A percentile compares a stretch with the other conserved stretches of the same genome.
Conservation (phyloP, 345 rosid genomes). For the Euphorbia peplus region DNA sequence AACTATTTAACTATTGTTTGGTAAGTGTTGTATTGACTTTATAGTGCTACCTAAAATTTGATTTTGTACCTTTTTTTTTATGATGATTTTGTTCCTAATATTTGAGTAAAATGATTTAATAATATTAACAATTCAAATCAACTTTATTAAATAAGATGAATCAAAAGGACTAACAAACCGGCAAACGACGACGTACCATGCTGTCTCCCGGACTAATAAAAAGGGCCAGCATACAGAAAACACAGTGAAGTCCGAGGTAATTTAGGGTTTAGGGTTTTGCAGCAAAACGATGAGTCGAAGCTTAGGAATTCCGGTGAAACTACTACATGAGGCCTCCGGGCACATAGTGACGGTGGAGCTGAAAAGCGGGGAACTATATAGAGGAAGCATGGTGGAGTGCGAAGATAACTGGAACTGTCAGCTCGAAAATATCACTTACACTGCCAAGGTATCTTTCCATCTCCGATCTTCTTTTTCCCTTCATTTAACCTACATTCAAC, state of each 20-base stretch:
- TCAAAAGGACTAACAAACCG: too few species aligned
- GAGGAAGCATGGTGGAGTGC: slow-evolving; percentile 90
- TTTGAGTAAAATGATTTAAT: too few species aligned
- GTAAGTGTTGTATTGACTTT: too few species aligned
- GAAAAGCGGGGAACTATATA: slow-evolving; percentile 81
- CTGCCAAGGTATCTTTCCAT: slow-evolving; percentile 49
- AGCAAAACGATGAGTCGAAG: slow-evolving; percentile 64
- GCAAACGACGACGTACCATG: not conserved
- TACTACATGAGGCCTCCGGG: slow-evolving; percentile 80
- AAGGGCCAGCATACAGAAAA: not conserved
- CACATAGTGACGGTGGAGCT: slow-evolving; percentile 83
- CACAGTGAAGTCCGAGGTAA: not conserved
- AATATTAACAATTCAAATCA: too few species aligned
- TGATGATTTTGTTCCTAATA: too few species aligned
- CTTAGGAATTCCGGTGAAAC: slow-evolving; percentile 86
- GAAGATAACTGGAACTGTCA: slow-evolving; percentile 96
- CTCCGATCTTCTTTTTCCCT: not conserved
- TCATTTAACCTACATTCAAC: slow-evolving; percentile 25
- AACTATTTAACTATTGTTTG: too few species aligned
- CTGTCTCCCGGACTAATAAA: not conserved
- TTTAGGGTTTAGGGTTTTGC: slow-evolving; percentile 47
- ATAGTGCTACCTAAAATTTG: too few species aligned
- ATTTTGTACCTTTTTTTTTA: too few species aligned
- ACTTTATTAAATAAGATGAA: too few species aligned
- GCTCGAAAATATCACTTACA: slow-evolving; percentile 76